Conservation (phyloP, 257 asterid species). For the Datura wrightii region DNA sequence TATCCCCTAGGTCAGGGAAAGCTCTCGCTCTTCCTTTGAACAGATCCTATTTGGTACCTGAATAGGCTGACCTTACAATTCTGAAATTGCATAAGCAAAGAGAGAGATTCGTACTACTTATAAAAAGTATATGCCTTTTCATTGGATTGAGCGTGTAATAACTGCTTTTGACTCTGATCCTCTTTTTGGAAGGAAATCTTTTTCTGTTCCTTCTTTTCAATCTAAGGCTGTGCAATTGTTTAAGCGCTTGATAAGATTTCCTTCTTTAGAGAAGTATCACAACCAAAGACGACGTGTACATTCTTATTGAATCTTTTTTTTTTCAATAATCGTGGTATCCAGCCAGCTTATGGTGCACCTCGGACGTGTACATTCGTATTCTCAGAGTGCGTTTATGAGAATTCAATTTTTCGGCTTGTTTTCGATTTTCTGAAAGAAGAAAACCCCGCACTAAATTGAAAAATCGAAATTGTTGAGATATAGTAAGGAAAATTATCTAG, state of each 20-base stretch:
- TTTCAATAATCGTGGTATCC: not conserved
- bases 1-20: not conserved
- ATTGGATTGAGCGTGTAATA: not conserved
- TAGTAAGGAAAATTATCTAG: not conserved
- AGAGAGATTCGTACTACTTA: not conserved
- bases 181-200: conserved; percentile 16
- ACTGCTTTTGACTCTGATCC: conserved; percentile 12
- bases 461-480: not conserved
- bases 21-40: not conserved
- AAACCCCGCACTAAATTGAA: not conserved
- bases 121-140: not conserved
- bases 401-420: not conserved
- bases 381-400: not conserved
- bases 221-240: not conserved
- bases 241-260: not conserved
- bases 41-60: not conserved
- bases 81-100: conserved; percentile 10
- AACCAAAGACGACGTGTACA: not conserved
- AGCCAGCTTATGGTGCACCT: not conserved
- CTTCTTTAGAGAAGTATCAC: not conserved
- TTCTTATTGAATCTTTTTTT: not conserved
- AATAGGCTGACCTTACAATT: not conserved
- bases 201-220: conserved; percentile 7
- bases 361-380: not conserved
- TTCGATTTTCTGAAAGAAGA: not conserved